Base-by-base conservation (phyloP, 2,329 filamentous ascomycete species). In the Colletotrichum sp. region DNA sequence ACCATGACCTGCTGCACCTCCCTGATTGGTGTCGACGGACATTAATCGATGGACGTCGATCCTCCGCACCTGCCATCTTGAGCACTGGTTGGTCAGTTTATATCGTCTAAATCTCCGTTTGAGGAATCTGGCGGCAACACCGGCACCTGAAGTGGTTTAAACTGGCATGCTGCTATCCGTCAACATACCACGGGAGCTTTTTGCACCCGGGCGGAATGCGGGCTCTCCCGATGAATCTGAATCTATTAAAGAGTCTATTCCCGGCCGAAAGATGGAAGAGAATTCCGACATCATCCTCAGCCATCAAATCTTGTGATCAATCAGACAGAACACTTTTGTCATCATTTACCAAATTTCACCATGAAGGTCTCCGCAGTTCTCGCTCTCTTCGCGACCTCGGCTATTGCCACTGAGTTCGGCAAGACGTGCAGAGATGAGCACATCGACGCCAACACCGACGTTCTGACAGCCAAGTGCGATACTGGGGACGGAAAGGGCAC, bases 401-500 rank as follows among this genome's bases (percentile, higher is more conserved):
- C 55, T 7, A 21, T 55, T 30, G 75, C 72, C 8, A 55, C 30
- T 8, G 72, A 77, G 61, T 77, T 72, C 6, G 64, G 75, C 52
- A 63, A 67, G 61, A 75, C 65, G 13, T 77, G 75, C 72, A 72
- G 10, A 36, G 75, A 75, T 30, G 75, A 75, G 28, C 52, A 71
- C 38, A 18, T 75, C 24, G 67, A 75, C 9, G 38, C 66, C n/a
- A 28, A 52, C 10, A 75, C 75, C 38, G 36, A 77, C 12, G 43
- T 72, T 1, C 32, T 77, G 28, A 67, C 75, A 10, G 75, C 75
- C 8, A 72, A 24, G 18, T 77, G 75, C 43, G 60, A 72, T 52
- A 63, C 36, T 13, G 75, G 75, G 15, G 75, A 77, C 13, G 75
- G 75, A 16, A 64, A 69, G 10, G 72, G 72, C n/a, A 77, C 75